These are phyloP conservation scores for Pseudognaphalium luteoalbum DNA, from an alignment of 129 eudicot genomes.

Conservation along the genomic window DNA sequence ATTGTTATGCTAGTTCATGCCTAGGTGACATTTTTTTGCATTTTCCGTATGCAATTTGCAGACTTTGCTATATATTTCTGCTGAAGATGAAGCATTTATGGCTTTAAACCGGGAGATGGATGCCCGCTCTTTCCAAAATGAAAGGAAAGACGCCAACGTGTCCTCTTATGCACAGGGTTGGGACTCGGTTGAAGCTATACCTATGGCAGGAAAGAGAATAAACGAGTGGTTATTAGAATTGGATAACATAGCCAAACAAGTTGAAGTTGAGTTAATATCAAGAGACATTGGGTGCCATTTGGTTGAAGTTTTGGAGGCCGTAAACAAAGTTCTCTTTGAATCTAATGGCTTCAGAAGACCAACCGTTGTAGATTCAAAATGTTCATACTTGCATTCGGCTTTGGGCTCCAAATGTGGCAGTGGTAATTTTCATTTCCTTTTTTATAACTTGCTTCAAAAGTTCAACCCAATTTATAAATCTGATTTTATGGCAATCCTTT, in stretches of 20 bases:
- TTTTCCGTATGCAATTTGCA: conserved; percentile 27
- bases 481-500: conserved; percentile 29
- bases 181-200: conserved; percentile 63
- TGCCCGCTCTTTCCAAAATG: conserved; percentile 47
- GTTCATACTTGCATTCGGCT: conserved; percentile 80
- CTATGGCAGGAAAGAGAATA: conserved; percentile 66
- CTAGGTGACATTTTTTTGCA: background rate
- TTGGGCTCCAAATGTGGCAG: conserved; percentile 73
- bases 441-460: background rate
- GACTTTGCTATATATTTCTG: conserved; percentile 80
- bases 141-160: conserved; percentile 42
- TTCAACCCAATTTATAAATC: background rate
- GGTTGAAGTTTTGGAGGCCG: conserved; percentile 81
- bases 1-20: background rate
- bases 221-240: conserved; percentile 68
- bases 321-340: conserved; percentile 76
- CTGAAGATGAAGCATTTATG: conserved; percentile 86
- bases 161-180: conserved; percentile 32
- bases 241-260: conserved; percentile 76
- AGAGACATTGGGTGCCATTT: conserved; percentile 90
- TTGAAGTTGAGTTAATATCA: conserved; percentile 60
- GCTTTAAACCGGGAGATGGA: conserved; percentile 71
- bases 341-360: conserved; percentile 74
- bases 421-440: conserved; percentile 43
- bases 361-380: conserved; percentile 67